Base-by-base conservation (phyloP, 306 rosid species). In the Senna tora region DNA sequence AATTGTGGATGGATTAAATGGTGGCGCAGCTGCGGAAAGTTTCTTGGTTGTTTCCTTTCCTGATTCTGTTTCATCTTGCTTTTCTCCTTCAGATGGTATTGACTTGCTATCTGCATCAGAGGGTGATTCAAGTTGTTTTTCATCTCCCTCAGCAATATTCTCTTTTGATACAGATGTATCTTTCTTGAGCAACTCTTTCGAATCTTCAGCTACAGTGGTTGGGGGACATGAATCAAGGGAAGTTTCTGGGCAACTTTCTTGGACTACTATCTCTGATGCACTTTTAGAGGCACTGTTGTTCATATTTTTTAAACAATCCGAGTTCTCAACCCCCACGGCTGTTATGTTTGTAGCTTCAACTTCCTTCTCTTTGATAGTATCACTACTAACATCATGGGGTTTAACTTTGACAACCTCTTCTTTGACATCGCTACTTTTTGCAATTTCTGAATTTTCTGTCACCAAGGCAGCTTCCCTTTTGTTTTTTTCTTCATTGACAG, bases 1-100 rank as follows among this genome's bases (percentile, higher is more conserved):
- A 81, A 89, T 67, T 66, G 84, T 77, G 20, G 95, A 86, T 32
- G 99, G 99, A 82, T 87, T 94, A 80, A 87, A 94, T 25, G 97
- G 99, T 60, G 96, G 96, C 63, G 99, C 99, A 32, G 96, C 87
- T 10, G 99, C 99, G 71, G 99, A 94, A 67, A 94, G 99, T 84
- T 94, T 91, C 85, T 89, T 94, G 75, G 90, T 85, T 25, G 86
- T 69, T 80, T 94, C 99, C 86, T 87, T 94, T 72, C 84, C 92
- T 45, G 84, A 52, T 79, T 91, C 97, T 25, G 55, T 80, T 64
- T 85, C 97, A 42, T 87, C 92, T 74, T 82, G 87, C 68, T 87
- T 91, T 81, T 87, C 96, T 60, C 67, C 92, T 55, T 87, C 96
- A 60, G 75, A 55, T 46, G 74, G 69, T 22, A 22, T 75, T 53